Percentiles rank a stretch among this genome's conserved stretches.
Evolutionary conservation across 805 yeast genomes (phyloP).

Genomic region (Candida maris): DNA sequence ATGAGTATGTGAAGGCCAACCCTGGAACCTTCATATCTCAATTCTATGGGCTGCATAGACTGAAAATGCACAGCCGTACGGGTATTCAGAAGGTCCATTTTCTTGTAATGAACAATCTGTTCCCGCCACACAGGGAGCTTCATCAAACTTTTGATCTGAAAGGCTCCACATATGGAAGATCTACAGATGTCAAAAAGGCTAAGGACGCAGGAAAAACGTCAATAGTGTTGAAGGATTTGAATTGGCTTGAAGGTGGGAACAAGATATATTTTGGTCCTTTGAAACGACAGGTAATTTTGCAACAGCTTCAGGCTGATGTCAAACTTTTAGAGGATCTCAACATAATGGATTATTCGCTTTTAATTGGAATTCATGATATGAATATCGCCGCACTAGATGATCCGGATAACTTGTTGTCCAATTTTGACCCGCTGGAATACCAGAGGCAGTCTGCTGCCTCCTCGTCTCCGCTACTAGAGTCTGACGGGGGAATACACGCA

Average conservation of each 20-base stretch:
- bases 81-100: slow-evolving; percentile 76
- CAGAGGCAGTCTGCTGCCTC: slow-evolving; percentile 14
- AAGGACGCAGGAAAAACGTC: slow-evolving; percentile 29
- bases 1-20: slow-evolving; percentile 72
- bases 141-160: slow-evolving; percentile 86
- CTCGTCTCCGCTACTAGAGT: slow-evolving; percentile 17
- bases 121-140: slow-evolving; percentile 88
- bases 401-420: slow-evolving; percentile 20
- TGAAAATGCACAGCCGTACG: slow-evolving; percentile 72
- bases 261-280: slow-evolving; percentile 72
- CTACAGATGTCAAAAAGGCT: slow-evolving; percentile 39
- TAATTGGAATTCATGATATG: slow-evolving; percentile 84
- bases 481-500: slow-evolving; percentile 79
- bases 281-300: slow-evolving; percentile 54
- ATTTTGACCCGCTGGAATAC: slow-evolving; percentile 23
- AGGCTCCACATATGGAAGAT: slow-evolving; percentile 86
- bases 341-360: slow-evolving; percentile 92
- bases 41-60: slow-evolving; percentile 91
- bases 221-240: slow-evolving; percentile 75
- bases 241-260: slow-evolving; percentile 72
- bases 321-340: slow-evolving; percentile 65
- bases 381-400: slow-evolving; percentile 45
- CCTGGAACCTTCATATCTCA: slow-evolving; percentile 93
- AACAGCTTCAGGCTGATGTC: slow-evolving; percentile 76
- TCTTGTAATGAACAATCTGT: slow-evolving; percentile 92